Evolutionary conservation across 2,329 filamentous ascomycete genomes (phyloP).

Genomic region (Aspergillus thermomutatus): DNA sequence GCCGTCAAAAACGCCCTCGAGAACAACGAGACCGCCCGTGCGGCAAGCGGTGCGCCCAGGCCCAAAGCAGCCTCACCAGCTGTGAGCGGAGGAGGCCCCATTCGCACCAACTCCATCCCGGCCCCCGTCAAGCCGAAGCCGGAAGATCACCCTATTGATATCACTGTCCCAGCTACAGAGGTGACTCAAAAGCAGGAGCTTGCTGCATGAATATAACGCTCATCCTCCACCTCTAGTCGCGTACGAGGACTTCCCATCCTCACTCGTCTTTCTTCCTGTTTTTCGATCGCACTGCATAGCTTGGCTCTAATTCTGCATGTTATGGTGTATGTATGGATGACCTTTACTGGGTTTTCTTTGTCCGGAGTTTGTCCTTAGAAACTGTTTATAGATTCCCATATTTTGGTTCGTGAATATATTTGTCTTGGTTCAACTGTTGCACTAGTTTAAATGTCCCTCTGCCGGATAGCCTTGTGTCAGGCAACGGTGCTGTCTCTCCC

Average conservation of each 20-base stretch:
- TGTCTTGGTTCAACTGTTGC: neutral
- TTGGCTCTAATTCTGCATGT: constrained; percentile 15
- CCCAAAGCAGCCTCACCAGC: constrained; percentile 22
- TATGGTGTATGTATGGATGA: constrained; percentile 1
- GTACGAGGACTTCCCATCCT: neutral
- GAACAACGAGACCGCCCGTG: constrained; percentile 34
- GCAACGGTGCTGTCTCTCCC: too few relatives aligned
- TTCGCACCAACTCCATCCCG: constrained; percentile 32
- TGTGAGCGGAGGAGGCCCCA: constrained; percentile 27
- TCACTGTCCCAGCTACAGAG: constrained; percentile 18
- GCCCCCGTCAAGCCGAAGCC: constrained; percentile 20
- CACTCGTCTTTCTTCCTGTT: constrained; percentile 4
- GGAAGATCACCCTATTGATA: constrained; percentile 19
- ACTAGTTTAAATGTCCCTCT: too few relatives aligned
- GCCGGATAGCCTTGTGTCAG: too few relatives aligned
- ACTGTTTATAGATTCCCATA: neutral
- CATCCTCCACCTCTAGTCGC: neutral
- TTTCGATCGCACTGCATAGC: constrained; percentile 20
- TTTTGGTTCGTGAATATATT: neutral
- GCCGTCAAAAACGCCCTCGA: constrained; percentile 33
- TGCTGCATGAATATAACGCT: constrained; percentile 12
- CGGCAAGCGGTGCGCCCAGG: constrained; percentile 27
- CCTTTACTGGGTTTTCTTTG: neutral
- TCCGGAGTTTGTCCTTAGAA: neutral
- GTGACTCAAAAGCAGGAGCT: constrained; percentile 21